Percentiles rank a stretch among this genome's conserved stretches.
These are phyloP conservation scores for Didymella segeticola DNA, from an alignment of 2,329 filamentous ascomycete species.

Conservation along the genomic window DNA sequence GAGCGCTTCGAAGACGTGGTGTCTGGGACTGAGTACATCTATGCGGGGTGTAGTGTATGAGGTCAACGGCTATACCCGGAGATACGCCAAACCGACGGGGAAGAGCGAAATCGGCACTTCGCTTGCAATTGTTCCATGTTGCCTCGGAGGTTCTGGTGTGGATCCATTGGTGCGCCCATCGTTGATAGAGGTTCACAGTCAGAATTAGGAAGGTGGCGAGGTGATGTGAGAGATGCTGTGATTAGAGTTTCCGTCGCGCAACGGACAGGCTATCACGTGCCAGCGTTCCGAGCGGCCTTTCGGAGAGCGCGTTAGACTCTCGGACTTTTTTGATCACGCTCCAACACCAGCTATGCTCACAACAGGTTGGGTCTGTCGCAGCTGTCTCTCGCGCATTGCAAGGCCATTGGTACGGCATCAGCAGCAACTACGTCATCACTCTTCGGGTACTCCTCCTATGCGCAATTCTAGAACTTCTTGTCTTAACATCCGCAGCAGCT, in stretches of 20 bases:
- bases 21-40: background rate
- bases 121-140: slow-evolving; percentile 12
- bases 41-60: slow-evolving; percentile 19
- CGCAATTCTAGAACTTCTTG: background rate
- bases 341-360: slow-evolving; percentile 35
- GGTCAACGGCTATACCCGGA: slow-evolving; percentile 39
- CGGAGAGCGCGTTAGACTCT: slow-evolving; percentile 32
- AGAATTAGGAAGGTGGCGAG: slow-evolving; percentile 22
- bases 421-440: slow-evolving; percentile 37
- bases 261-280: slow-evolving; percentile 33
- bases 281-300: slow-evolving; percentile 23
- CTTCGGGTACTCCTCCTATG: slow-evolving; percentile 26
- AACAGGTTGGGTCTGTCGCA: slow-evolving; percentile 55
- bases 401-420: slow-evolving; percentile 40
- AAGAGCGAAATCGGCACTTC: slow-evolving; percentile 31
- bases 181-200: background rate
- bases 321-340: slow-evolving; percentile 16
- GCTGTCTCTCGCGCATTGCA: slow-evolving; percentile 52
- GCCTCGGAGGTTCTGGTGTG: slow-evolving; percentile 19
- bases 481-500: slow-evolving; percentile 29
- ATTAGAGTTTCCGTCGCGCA: background rate
- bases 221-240: slow-evolving; percentile 3
- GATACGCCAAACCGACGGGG: slow-evolving; percentile 29
- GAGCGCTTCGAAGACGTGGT: background rate
- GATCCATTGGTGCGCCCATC: background rate